Evolutionary conservation across 805 yeast genomes (phyloP), one percentile per base, ranked within the genome.

Genomic region (Saturnispora bothae): DNA sequence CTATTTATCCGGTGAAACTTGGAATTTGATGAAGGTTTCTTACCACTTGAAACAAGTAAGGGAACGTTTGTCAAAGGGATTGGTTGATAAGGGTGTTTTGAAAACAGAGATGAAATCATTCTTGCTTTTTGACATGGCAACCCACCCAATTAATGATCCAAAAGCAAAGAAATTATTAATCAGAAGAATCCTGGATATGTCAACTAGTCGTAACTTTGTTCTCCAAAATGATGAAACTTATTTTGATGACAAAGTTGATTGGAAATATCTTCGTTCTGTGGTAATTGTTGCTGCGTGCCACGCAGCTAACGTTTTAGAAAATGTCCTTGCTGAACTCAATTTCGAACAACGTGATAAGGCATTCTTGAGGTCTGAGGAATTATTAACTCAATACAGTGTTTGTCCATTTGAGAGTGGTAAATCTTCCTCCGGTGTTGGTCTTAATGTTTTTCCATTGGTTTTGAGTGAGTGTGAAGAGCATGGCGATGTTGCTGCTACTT

Each of bases 41-140:
- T 92, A 89, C 64, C 98, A 92, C 63, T 72, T 92, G 58, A 92
- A 92, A 56, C 98, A 92, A 64, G 98, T 92, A 4, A 76, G 98
- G 55, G 98, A 92, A 62, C 72, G 98, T 50, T 68, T 92, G 46
- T 94, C 96, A 39, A 92, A 92, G 61, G 98, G 98, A 1, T 68
- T 92, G 38, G 98, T 94, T 28, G 98, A 92, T 60, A 92, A 92
- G 63, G 97, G 98, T 17, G 79, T 92, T 33, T 70, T 94, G 53
- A 78, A 96, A 64, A 92, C 98, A 6, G 98, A 92, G 61, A 76
- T 94, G 59, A 85, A 88, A 57, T 92, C 85, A 63, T 92, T 92
- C 57, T 76, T 92, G 52, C 65, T 92, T 38, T 92, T 92, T 51
- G 98, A 92, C 60, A 92, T 92, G 96, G 95, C 98, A 22, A 92